Base-by-base conservation (phyloP, 176 grass and related monocot species). In the Canna indica region DNA sequence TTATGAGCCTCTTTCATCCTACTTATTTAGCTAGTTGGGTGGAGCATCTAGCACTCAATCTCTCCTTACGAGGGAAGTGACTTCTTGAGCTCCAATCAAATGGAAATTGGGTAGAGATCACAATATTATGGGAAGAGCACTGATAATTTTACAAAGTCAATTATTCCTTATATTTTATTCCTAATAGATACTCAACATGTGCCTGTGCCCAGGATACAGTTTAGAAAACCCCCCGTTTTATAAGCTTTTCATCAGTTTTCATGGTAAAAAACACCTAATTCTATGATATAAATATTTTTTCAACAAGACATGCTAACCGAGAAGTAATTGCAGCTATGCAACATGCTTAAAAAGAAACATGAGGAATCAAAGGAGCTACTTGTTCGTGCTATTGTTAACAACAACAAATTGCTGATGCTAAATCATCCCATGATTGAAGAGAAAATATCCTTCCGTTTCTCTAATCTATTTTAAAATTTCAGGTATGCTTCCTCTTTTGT, bases 381-480 rank as follows among this genome's bases (percentile, higher is more conserved):
- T 81, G 93, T 90, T 22, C 86, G 86, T 58, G 83, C 93, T 81
- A 75, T 97, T 8, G 72, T 97, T 34, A 90, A 81, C 75, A 92
- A 85, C 72, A 97, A 97, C 77, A 84, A 61, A 46, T 76, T 97
- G 77, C 77, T 97, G 77, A 97, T 97, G 86, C 76, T 97, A 75
- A 90, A 87, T 71, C 88, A 90, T 82, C 93, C 93, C 59, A 92
- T 92, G 79, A 77, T 89, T 66, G 83, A 88, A 64, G 86, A 91
- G 64, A 92, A 90, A 75, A 97, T 97, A 97, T 97, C 93, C 93
- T 95, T 78, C 32, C 18, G 38, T 12, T 18, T 31, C 16, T 31
- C 29, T 59, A 15, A 5, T 80, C 59, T 81, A 22, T 13, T 38
- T n/a, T 71, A 58, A 8, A 63, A 14, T 79, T 81, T 60, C 14